These are phyloP conservation scores for Talaromyces nanjingensis DNA, from an alignment of 495 filamentous ascomycete genomes.

Conservation along the genomic window DNA sequence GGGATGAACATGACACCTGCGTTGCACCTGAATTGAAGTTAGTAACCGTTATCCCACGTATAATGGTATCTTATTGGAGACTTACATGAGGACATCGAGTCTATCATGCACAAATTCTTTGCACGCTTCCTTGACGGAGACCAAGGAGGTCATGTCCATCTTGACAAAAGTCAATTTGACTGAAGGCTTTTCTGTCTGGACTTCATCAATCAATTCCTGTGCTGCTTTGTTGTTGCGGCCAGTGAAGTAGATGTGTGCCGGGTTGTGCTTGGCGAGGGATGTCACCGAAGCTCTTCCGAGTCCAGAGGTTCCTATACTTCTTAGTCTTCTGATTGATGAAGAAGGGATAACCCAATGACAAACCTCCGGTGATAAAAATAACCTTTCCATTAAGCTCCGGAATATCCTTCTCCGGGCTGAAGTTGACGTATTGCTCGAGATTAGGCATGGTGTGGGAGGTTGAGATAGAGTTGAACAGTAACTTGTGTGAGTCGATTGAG, in stretches of 20 bases:
- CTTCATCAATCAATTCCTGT: slow-evolving; percentile 31
- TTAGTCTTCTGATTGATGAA: background rate
- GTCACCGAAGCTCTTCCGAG: slow-evolving; percentile 50
- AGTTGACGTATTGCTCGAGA: slow-evolving; percentile 12
- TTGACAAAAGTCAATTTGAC: slow-evolving; percentile 32
- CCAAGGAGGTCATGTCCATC: slow-evolving; percentile 37
- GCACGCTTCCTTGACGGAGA: slow-evolving; percentile 45
- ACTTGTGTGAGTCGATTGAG: background rate
- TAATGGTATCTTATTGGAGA: slow-evolving; percentile 11
- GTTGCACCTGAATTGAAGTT: slow-evolving; percentile 20
- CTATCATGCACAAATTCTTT: slow-evolving; percentile 34
- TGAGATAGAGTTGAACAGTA: background rate
- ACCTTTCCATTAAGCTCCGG: slow-evolving; percentile 35
- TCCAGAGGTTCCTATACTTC: slow-evolving; percentile 43
- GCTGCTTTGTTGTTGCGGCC: slow-evolving; percentile 28
- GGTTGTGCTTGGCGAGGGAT: slow-evolving; percentile 47
- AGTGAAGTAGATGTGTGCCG: slow-evolving; percentile 48
- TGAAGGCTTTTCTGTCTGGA: slow-evolving; percentile 25
- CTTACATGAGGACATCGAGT: slow-evolving; percentile 56
- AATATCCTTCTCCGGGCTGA: slow-evolving; percentile 35
- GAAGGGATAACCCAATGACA: slow-evolving; percentile 1
- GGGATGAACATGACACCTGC: slow-evolving; percentile 57
- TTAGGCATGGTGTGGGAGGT: background rate
- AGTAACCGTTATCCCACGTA: background rate
- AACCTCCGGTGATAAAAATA: slow-evolving; percentile 42